Conservation (phyloP, 73 alveolate genomes). For the Uronychia setigera region DNA sequence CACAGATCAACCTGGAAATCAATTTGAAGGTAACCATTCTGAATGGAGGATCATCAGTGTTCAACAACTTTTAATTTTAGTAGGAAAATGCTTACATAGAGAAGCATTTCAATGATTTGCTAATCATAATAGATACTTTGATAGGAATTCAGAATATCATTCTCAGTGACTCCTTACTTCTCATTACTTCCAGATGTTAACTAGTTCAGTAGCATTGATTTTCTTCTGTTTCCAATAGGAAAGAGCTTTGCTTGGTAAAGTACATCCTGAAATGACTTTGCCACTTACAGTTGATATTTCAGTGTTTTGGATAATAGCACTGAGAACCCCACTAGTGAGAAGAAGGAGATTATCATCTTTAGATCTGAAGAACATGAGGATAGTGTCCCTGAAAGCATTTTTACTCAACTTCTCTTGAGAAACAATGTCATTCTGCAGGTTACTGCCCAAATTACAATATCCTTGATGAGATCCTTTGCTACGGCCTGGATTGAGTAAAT, state of each 20-base stretch:
- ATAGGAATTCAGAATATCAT: not conserved
- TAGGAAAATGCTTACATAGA: constrained; percentile 2
- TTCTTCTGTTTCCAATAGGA: constrained; percentile 63
- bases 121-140: constrained; percentile 31
- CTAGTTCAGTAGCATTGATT: constrained; percentile 17
- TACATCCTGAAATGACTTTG: constrained; percentile 9
- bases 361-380: constrained; percentile 32
- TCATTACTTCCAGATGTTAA: not conserved
- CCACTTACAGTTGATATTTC: constrained; percentile 31
- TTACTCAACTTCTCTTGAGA: constrained; percentile 14
- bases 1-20: constrained; percentile 30
- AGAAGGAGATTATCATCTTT: constrained; percentile 58
- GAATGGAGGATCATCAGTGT: constrained; percentile 53
- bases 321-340: constrained; percentile 22
- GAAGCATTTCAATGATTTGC: constrained; percentile 26
- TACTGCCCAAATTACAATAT: too few relatives aligned
- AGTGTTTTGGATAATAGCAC: constrained; percentile 19
- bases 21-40: constrained; percentile 48
- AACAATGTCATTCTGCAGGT: too few relatives aligned
- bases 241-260: constrained; percentile 50
- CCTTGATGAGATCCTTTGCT: not conserved
- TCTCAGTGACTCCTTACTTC: not conserved
- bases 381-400: constrained; percentile 9
- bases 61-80: not conserved
- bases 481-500: not conserved